Percentiles rank a stretch among this genome's conserved stretches.
Evolutionary conservation across 2,329 filamentous ascomycete species (phyloP).

Genomic region (Verruconis gallopava): DNA sequence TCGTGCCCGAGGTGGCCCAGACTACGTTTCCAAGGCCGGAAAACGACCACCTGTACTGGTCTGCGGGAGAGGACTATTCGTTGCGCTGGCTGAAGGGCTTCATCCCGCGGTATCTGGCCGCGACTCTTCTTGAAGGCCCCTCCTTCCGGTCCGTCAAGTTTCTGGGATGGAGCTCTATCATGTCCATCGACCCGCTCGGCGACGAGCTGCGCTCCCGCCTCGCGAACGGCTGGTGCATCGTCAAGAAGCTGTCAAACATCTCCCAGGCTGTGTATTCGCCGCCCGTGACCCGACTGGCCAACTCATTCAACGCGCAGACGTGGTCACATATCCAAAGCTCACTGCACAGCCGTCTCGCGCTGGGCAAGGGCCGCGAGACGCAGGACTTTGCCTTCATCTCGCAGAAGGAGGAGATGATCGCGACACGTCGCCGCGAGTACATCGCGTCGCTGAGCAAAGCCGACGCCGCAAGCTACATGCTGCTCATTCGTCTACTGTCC

Average conservation of each 20-base stretch:
- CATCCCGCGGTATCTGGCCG: neutral
- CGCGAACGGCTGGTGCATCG: neutral
- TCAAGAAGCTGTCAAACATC: neutral
- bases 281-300: neutral
- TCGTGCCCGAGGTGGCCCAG: neutral
- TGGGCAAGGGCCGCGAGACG: neutral
- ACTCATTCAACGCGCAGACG: neutral
- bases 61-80: neutral
- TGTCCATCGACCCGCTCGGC: neutral
- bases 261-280: neutral
- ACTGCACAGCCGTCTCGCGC: neutral
- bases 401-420: neutral
- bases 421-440: neutral
- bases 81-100: neutral
- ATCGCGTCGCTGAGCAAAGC: neutral
- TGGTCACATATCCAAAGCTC: neutral
- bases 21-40: neutral
- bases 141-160: neutral
- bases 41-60: neutral
- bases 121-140: neutral
- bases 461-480: neutral
- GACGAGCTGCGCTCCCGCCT: neutral
- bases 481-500: neutral
- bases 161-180: neutral
- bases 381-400: neutral